Base-by-base conservation (phyloP, 768 basidiomycete genomes). In the Lactifluus volemus region DNA sequence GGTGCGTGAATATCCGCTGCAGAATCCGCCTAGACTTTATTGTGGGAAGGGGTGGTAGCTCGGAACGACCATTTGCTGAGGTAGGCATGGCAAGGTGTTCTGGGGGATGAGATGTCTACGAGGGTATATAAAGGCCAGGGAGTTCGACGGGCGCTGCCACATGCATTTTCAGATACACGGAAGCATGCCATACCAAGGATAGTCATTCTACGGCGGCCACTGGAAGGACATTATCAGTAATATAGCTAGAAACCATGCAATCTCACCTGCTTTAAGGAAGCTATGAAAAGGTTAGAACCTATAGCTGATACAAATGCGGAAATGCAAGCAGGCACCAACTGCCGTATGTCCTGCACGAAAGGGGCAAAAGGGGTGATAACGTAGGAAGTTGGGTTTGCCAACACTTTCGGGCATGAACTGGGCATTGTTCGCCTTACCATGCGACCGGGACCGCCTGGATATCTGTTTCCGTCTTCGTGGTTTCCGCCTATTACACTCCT, bases 111-210 rank as follows among this genome's bases (percentile, higher is more conserved):
- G 60, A 51, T 14, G 19, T 41, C 45, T 14, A 39, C 10, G 45
- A 51, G 45, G 38, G 5, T 32, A 57, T 47, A 49, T 47, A 49
- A 61, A 57, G 29, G 34, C 45, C 14, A 57, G 32, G 50, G 55
- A 47, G 49, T 54, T 36, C 32, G 30, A 50, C 55, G 45, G 30
- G 34, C 42, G 32, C 54, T 61, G 30, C 60, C 30, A 15, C 17
- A 38, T 38, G 48, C 42, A 25, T 38, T 21, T 6, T 44, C 38
- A 45, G 45, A 51, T 39, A 59, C 38, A 2, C 45, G 29, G 38
- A 61, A 48, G 34, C 11, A 19, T 29, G 45, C 60, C 55, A 57
- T 61, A 57, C 60, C 50, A 47, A n/a, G 45, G 55, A 61, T 61
- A 36, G 60, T 21, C 15, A 9, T 29, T 29, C 32, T 9, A 34